These are phyloP conservation scores for Fusarium cyanostomum DNA, from an alignment of 2,329 filamentous ascomycete species.

Conservation along the genomic window DNA sequence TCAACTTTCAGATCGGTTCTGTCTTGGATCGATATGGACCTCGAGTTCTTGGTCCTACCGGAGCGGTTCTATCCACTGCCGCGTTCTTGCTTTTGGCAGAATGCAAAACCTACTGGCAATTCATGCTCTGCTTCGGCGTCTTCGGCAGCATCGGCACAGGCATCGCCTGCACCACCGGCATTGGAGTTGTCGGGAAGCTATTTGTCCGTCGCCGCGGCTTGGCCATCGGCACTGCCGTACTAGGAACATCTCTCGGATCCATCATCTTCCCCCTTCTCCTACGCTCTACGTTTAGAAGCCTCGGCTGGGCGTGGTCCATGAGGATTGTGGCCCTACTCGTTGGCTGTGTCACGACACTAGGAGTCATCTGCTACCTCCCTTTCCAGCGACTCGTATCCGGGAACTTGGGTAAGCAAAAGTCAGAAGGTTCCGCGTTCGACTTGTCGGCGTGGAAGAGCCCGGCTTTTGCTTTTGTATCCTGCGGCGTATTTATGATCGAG, in stretches of 20 bases:
- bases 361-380: constrained; percentile 48
- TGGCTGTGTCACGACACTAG: constrained; percentile 32
- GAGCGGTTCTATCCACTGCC: constrained; percentile 46
- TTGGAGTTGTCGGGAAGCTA: constrained; percentile 44
- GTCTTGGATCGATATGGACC: constrained; percentile 58
- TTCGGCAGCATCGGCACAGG: constrained; percentile 53
- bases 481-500: constrained; percentile 55
- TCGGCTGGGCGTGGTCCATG: constrained; percentile 48
- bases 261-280: constrained; percentile 47
- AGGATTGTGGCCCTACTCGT: constrained; percentile 43
- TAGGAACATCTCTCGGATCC: constrained; percentile 38
- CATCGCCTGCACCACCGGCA: constrained; percentile 46
- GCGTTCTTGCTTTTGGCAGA: constrained; percentile 56
- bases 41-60: constrained; percentile 48
- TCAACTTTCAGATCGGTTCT: constrained; percentile 57
- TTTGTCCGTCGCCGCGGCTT: constrained; percentile 24
- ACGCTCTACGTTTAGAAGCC: constrained; percentile 28
- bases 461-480: constrained; percentile 50
- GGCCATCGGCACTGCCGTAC: constrained; percentile 23
- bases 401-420: background rate
- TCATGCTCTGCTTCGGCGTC: constrained; percentile 54
- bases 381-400: constrained; percentile 27
- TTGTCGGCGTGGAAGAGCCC: constrained; percentile 50
- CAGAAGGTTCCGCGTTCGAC: constrained; percentile 39
- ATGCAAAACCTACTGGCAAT: constrained; percentile 58